Evolutionary conservation across 2,329 filamentous ascomycete genomes (phyloP), one percentile per base, ranked within the genome.

Genomic region (Cercospora sojina): DNA sequence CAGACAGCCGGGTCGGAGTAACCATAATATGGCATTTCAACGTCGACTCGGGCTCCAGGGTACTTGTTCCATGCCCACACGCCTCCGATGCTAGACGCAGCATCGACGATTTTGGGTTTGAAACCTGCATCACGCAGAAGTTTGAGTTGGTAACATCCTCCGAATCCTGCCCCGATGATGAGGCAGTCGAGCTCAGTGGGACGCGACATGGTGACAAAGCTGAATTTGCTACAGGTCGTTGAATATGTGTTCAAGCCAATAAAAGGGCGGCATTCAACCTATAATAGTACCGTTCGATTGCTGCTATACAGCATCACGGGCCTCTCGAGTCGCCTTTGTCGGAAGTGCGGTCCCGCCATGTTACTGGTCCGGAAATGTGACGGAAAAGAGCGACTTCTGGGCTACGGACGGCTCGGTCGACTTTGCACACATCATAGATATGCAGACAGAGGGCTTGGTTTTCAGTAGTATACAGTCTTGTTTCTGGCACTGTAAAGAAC

Each of bases 1-100:
- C 78, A 83, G 43, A 82, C 74, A 65, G 83, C 80, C 16, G 79
- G 78, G 43, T 83, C 75, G 5, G 79, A 80, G 65, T 80, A 80
- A 64, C 82, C 79, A 65, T 83, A 83, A 8, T 82, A 77, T 1
- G 81, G 82, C 1, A 81, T 77, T 68, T 80, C 78, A 1, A 77
- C 79, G 64, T 83, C 82, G 10, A 83, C 81, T 13, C 80, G 75
- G 4, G 81, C 82, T 4, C 82, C 77, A 9, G 72, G 76, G 65
- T 79, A 79, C 23, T 72, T 69, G 62, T 76, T 77, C 74, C 75
- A 77, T 47, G 74, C 70, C 77, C 77, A 78, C 27, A 77, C 74
- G 18, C 76, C 77, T 38, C 77, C 77, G 51, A 78, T 72, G 20
- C 74, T 71, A 10, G 68, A 67, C 1, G 72, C 76, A 1, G 75